Percentiles rank a stretch among this genome's conserved stretches.
phyloP scores from a whole-genome alignment of 768 basidiomycete genomes.

The Mycena venus region DNA sequence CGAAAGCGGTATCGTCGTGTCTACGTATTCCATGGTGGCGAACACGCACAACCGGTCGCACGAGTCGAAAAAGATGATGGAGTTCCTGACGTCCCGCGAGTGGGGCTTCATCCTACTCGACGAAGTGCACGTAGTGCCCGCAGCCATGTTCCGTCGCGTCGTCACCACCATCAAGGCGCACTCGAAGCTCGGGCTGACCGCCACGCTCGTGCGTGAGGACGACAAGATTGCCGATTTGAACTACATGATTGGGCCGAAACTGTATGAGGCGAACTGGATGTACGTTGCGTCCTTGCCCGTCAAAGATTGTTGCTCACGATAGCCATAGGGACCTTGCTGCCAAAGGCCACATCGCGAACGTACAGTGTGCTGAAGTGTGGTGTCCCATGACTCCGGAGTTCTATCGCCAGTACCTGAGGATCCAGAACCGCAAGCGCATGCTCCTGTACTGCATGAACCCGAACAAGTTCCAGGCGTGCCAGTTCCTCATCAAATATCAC shows the following conservation, averaged over 20 bases:
- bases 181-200: constrained; percentile 97
- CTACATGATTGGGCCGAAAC: constrained; percentile 99
- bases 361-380: constrained; percentile 99
- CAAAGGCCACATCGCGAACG: constrained; percentile 99
- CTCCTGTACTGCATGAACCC: constrained; percentile 99
- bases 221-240: constrained; percentile 99
- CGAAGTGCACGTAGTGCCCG: constrained; percentile 99
- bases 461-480: constrained; percentile 98
- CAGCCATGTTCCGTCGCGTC: constrained; percentile 97
- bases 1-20: constrained; percentile 97
- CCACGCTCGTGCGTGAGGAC: constrained; percentile 98
- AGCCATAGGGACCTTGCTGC: constrained; percentile 87
- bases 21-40: constrained; percentile 99
- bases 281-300: constrained; percentile 40
- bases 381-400: constrained; percentile 99
- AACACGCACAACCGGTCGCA: constrained; percentile 99
- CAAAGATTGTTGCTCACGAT: constrained; percentile 27
- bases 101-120: constrained; percentile 99
- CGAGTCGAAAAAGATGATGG: constrained; percentile 99
- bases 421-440: constrained; percentile 94
- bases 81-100: constrained; percentile 96
- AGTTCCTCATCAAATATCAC: constrained; percentile 98
- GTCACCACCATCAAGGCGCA: constrained; percentile 99
- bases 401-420: constrained; percentile 95
- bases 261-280: constrained; percentile 99